phyloP scores from a whole-genome alignment of 179 eudicot species.

The Drosera spatulata region DNA sequence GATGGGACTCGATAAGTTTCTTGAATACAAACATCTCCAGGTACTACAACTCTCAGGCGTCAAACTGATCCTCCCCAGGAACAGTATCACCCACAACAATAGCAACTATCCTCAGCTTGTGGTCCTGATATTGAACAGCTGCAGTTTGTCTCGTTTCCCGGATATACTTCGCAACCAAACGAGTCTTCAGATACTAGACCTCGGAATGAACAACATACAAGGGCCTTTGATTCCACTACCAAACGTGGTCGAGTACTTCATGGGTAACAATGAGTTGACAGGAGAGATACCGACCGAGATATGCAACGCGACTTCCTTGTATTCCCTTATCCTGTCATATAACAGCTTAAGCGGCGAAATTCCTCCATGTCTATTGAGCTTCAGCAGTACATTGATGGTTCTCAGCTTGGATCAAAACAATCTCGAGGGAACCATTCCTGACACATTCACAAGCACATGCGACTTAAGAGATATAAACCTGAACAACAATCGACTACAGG shows the following conservation, averaged over 20 bases:
- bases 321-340: constrained; percentile 12
- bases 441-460: constrained; percentile 8
- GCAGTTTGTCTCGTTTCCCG: constrained; percentile 22
- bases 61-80: background rate
- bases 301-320: constrained; percentile 4
- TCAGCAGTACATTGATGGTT: constrained; percentile 1
- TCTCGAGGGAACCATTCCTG: constrained; percentile 8
- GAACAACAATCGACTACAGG: constrained; percentile 11
- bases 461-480: constrained; percentile 13
- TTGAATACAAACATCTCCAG: background rate
- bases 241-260: constrained; percentile 2
- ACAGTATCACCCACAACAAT: background rate
- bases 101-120: constrained; percentile 2
- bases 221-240: constrained; percentile 15
- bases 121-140: constrained; percentile 1
- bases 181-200: constrained; percentile 3
- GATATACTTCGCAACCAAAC: constrained; percentile 11
- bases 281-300: constrained; percentile 11
- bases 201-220: constrained; percentile 8
- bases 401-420: constrained; percentile 10
- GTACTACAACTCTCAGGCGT: constrained; percentile 6
- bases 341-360: constrained; percentile 17
- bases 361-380: constrained; percentile 9
- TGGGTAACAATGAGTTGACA: constrained; percentile 7
- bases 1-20: constrained; percentile 1